Evolutionary conservation across 1,139 yeast genomes (phyloP), one percentile per base, ranked within the genome.

Genomic region (Pichia sorboxylosa): DNA sequence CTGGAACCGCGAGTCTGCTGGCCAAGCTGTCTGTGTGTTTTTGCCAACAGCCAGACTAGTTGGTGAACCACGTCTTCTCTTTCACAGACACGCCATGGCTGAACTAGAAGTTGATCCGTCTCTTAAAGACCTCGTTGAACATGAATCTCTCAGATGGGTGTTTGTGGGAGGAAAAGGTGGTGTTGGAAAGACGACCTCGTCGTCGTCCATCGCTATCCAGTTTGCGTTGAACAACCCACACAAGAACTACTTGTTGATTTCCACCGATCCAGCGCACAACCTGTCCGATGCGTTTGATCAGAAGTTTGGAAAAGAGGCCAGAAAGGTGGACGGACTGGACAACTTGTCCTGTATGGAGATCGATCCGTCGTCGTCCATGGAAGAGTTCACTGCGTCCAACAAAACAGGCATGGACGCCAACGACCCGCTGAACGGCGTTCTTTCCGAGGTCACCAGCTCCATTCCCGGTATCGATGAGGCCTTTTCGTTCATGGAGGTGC

Each of bases 81-180:
- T n/a, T n/a, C n/a, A n/a, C n/a, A n/a, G n/a, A n/a, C n/a, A n/a
- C n/a, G n/a, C n/a, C 22, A 52, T 49, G 55, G 43, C 52, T 47
- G 67, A 63, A 33, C 53, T 62, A 31, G 52, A 54, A 34, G 66
- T 66, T 26, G 87, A 78, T 46, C 84, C 87, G 40, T 74, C 79
- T 23, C 66, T 80, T 45, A 72, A 72, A 46, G 73, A 81, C 17
- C 59, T 80, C 33, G 62, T 80, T 32, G 51, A 64, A 21, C 84
- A 79, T 44, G 80, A 69, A 22, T 61, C 90, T 13, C 70, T 90
- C 50, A 82, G 82, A 52, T 90, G 98, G 98, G 81, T 90, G 44
- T 90, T 90, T 52, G 97, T 87, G 27, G 98, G 98, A 41, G 98
- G 98, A 48, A 90, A 90, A 64, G 98, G 98, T 55, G 98, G 98